phyloP scores from a whole-genome alignment of 768 basidiomycete species.

The Clitopilus passeckerianus region DNA sequence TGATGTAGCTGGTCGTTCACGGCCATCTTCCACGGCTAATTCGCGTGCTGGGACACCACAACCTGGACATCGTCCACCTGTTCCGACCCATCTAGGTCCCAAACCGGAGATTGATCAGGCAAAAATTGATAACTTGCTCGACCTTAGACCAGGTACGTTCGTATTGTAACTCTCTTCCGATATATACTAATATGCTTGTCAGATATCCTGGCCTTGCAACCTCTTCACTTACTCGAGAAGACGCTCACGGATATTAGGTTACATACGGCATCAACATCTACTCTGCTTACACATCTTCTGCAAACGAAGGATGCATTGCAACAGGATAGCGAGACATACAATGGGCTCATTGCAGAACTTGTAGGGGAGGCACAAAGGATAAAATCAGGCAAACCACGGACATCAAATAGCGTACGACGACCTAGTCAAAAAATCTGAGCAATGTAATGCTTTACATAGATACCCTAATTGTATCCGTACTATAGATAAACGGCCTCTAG shows the following conservation, averaged over 20 bases:
- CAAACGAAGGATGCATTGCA: constrained; percentile 79
- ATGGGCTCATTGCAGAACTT: constrained; percentile 85
- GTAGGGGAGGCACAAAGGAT: constrained; percentile 89
- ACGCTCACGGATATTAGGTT: constrained; percentile 62
- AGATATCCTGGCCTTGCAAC: constrained; percentile 74
- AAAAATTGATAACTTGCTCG: constrained; percentile 63
- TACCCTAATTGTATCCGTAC: neutral
- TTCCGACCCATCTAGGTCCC: constrained; percentile 55
- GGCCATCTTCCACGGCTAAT: constrained; percentile 24
- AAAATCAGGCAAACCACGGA: constrained; percentile 57
- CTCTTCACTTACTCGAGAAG: constrained; percentile 60
- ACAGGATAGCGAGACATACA: constrained; percentile 87
- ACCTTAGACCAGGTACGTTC: constrained; percentile 58
- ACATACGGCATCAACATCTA: constrained; percentile 73
- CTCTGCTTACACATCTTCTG: constrained; percentile 73
- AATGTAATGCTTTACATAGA: neutral
- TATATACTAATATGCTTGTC: constrained; percentile 4
- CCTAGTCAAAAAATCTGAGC: constrained; percentile 39
- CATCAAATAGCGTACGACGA: constrained; percentile 29
- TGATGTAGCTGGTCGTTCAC: constrained; percentile 16
- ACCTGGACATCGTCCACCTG: constrained; percentile 27
- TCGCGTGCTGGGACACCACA: constrained; percentile 54
- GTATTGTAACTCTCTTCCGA: neutral
- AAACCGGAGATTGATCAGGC: constrained; percentile 69
- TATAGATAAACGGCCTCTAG: neutral